Conservation (phyloP, 2,329 filamentous ascomycete genomes). For the Akanthomyces dipterigenus region DNA sequence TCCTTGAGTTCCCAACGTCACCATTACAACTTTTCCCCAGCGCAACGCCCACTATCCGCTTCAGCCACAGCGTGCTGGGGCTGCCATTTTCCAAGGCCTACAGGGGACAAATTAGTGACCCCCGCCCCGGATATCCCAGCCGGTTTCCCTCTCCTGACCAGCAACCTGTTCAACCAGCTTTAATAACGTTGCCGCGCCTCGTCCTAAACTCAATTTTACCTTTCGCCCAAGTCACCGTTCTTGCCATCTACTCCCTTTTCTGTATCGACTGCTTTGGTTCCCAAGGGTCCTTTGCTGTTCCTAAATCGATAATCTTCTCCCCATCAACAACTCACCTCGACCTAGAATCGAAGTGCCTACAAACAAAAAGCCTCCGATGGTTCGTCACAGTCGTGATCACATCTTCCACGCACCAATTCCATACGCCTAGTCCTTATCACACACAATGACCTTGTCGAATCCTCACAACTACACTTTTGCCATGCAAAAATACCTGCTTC, state of each 20-base stretch:
- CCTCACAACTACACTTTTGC: slow-evolving; percentile 36
- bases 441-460: slow-evolving; percentile 22
- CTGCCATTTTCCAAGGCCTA: not conserved
- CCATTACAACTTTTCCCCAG: not conserved
- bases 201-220: not conserved
- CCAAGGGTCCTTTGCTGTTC: not conserved
- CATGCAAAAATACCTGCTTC: slow-evolving; percentile 47
- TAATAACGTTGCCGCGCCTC: slow-evolving; percentile 5
- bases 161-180: not conserved
- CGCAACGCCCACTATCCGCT: not conserved
- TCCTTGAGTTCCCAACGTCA: not conserved
- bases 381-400: slow-evolving; percentile 24
- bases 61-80: not conserved
- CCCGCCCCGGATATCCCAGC: not conserved
- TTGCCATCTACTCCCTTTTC: not conserved
- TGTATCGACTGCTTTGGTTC: not conserved
- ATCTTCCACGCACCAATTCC: slow-evolving; percentile 19
- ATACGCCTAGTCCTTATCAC: slow-evolving; percentile 12
- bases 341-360: not conserved
- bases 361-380: slow-evolving; percentile 22
- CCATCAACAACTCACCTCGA: not conserved
- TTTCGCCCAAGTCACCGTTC: not conserved
- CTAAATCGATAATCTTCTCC: not conserved
- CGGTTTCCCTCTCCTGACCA: not conserved
- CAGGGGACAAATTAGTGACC: not conserved